A percentile compares a stretch with the other conserved stretches of the same genome.
Evolutionary conservation across 2,329 filamentous ascomycete species (phyloP).

Genomic region (Colletotrichum scovillei): DNA sequence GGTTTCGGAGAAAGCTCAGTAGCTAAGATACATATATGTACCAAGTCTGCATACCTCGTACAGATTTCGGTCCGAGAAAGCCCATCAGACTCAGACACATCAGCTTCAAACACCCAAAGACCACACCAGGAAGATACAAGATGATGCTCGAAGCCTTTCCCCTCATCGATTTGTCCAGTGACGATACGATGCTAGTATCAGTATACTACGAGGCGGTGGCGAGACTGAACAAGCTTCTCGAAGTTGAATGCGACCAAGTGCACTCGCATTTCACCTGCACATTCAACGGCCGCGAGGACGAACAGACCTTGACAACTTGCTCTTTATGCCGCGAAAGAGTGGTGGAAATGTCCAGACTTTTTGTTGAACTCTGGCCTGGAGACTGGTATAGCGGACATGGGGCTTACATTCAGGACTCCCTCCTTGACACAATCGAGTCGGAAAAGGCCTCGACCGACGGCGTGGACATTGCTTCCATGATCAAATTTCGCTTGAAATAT

Average conservation of each 20-base stretch:
- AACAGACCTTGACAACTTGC: neutral
- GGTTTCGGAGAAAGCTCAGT: neutral
- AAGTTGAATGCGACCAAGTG: neutral
- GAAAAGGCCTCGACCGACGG: neutral
- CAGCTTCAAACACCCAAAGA: neutral
- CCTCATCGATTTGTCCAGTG: neutral
- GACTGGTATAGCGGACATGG: neutral
- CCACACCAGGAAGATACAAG: neutral
- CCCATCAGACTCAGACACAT: neutral
- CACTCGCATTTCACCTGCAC: neutral
- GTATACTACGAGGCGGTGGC: neutral
- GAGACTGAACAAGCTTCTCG: neutral
- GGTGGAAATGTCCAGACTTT: neutral
- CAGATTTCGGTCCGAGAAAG: neutral
- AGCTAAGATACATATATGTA: neutral
- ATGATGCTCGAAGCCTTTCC: neutral
- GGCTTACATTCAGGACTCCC: neutral
- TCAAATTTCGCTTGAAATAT: neutral
- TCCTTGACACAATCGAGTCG: neutral
- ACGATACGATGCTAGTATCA: neutral
- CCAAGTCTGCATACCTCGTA: neutral
- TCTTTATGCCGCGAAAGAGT: neutral
- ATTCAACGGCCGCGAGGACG: neutral
- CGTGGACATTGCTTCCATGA: neutral
- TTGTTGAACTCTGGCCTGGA: neutral